Percentiles rank a stretch among this genome's conserved stretches.
Evolutionary conservation across 129 eudicot genomes (phyloP).

Genomic region (Saposhnikovia divaricata): DNA sequence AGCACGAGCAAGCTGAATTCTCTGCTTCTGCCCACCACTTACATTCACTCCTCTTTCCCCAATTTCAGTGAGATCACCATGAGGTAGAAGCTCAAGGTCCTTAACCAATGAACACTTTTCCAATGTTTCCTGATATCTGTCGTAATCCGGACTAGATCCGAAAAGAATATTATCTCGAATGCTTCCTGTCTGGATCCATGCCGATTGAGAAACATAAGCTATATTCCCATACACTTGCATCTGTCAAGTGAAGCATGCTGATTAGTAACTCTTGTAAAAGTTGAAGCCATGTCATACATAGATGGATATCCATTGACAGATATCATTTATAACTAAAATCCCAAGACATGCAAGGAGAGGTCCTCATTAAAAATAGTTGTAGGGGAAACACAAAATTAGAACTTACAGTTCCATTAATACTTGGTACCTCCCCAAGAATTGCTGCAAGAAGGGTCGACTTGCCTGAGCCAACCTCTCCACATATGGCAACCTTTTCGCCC

Average conservation of each 20-base stretch:
- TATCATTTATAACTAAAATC: not conserved
- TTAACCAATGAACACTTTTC: slow-evolving; percentile 65
- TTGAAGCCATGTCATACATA: not conserved
- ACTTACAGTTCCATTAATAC: slow-evolving; percentile 69
- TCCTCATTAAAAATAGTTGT: not conserved
- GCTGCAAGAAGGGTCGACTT: slow-evolving; percentile 91
- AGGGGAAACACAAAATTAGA: not conserved
- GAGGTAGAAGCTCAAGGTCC: slow-evolving; percentile 47
- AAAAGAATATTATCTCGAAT: slow-evolving; percentile 81
- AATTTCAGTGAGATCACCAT: slow-evolving; percentile 24
- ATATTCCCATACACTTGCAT: slow-evolving; percentile 65
- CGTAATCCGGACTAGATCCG: slow-evolving; percentile 52
- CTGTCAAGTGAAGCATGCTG: slow-evolving; percentile 22
- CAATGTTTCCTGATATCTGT: slow-evolving; percentile 69
- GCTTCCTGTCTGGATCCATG: slow-evolving; percentile 96
- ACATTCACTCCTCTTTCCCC: slow-evolving; percentile 98
- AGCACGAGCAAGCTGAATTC: slow-evolving; percentile 98
- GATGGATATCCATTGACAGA: not conserved
- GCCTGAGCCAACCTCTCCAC: slow-evolving; percentile 98
- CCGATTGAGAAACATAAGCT: slow-evolving; percentile 90
- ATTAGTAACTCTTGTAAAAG: not conserved
- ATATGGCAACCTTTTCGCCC: slow-evolving; percentile 79
- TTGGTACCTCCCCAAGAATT: slow-evolving; percentile 90
- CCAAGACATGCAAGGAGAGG: not conserved
- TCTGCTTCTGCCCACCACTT: slow-evolving; percentile 96